Evolutionary conservation across 2,329 filamentous ascomycete species (phyloP), one percentile per base, ranked within the genome.

Genomic region (Grosmannia clavigera): DNA sequence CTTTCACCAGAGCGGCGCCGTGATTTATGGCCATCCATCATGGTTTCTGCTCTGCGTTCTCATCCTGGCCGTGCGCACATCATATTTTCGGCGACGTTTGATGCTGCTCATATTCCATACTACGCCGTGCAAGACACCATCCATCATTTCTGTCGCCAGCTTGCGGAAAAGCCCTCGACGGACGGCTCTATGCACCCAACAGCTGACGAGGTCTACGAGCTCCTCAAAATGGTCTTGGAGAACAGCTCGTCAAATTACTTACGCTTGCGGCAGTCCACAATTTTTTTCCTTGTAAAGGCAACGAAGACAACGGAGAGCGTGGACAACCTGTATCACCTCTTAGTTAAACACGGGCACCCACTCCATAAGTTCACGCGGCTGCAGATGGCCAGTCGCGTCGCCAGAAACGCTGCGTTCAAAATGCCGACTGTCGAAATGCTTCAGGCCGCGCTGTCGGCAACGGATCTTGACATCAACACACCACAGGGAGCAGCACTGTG

Each of bases 401-500:
- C 80, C 67, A 68, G 54, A 66, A 68, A 10, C 46, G 63, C 66
- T 14, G 62, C 65, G 5, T 70, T 75, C 65, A 81, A 80, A 62
- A 62, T 65, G 19, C 35, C 67, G 11, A 73, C 80, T 0, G 72
- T 79, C 52, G 69, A 74, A 4, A 73, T 83, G 22, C 65, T 81
- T 5, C 69, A 74, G 16, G 67, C 64, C 10, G 64, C 78, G 12
- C 65, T 70, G 5, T 52, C 54, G 0, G 64, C 61, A 1, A 69
- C 72, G 5, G 69, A 72, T 0, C 69, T 76, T n/a, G 68, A 78
- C 57, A 71, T 81, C 61, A 80, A 81, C 60, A 71, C 70, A 12
- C 72, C 71, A 2, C 71, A 70, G 33, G 73, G 81, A 57, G 73
- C 76, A 29, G 82, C 80, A 64, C 74, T 81, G 10, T 85, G 83